These are phyloP conservation scores for Paecilomyces sp. DNA, from an alignment of 2,329 filamentous ascomycete species.

Conservation along the genomic window DNA sequence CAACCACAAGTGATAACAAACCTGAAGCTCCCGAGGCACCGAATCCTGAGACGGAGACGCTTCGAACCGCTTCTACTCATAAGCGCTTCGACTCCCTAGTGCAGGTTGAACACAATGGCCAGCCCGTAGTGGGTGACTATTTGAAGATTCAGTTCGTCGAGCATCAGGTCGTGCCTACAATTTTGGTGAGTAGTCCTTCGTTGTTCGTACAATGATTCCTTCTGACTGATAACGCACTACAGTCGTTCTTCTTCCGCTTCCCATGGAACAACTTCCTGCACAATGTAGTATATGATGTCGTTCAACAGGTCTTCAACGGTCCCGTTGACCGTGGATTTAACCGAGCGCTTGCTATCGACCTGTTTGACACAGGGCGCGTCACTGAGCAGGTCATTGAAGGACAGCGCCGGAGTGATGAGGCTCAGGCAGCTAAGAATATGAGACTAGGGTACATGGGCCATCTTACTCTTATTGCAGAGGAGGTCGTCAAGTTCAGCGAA, in stretches of 20 bases:
- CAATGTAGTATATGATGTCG: slow-evolving; percentile 97
- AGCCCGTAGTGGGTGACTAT: slow-evolving; percentile 85
- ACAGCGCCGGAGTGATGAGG: slow-evolving; percentile 78
- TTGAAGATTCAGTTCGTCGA: slow-evolving; percentile 96
- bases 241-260: slow-evolving; percentile 98
- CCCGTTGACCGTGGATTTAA: slow-evolving; percentile 97
- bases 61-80: not conserved
- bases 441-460: slow-evolving; percentile 98
- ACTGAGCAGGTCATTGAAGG: slow-evolving; percentile 89
- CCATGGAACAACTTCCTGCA: slow-evolving; percentile 99
- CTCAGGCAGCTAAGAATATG: slow-evolving; percentile 75
- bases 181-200: slow-evolving; percentile 59
- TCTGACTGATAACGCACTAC: slow-evolving; percentile 6
- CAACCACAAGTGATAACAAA: slow-evolving; percentile 8
- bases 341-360: slow-evolving; percentile 76
- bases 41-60: not conserved
- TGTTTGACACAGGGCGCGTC: slow-evolving; percentile 85
- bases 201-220: slow-evolving; percentile 2
- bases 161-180: slow-evolving; percentile 88
- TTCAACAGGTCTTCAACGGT: slow-evolving; percentile 98
- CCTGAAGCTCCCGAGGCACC: slow-evolving; percentile 12
- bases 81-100: slow-evolving; percentile 30
- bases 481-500: slow-evolving; percentile 97
- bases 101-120: slow-evolving; percentile 54
- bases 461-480: slow-evolving; percentile 90